phyloP scores from a whole-genome alignment of 495 filamentous ascomycete species.

The Penicillium paradoxum region DNA sequence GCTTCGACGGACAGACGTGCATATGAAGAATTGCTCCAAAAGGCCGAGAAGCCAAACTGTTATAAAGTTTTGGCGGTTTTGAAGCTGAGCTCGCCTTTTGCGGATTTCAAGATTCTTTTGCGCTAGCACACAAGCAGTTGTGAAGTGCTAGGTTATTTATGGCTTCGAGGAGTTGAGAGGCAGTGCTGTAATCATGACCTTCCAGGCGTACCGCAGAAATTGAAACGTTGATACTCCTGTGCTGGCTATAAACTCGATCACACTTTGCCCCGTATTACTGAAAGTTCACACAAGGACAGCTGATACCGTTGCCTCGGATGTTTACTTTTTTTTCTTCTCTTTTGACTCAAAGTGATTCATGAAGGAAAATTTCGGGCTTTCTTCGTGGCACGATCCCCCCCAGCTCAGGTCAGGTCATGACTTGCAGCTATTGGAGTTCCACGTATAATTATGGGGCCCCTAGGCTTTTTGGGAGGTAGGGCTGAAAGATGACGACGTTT shows the following conservation, averaged over 20 bases:
- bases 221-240: conserved; percentile 15
- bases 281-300: not conserved
- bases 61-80: conserved; percentile 1
- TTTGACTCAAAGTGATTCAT: not conserved
- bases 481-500: conserved; percentile 4
- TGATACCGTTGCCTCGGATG: not conserved
- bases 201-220: conserved; percentile 17
- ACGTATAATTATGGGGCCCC: not conserved
- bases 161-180: conserved; percentile 7
- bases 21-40: not conserved
- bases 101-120: not conserved
- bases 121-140: not conserved
- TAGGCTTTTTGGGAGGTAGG: not conserved
- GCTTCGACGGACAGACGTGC: not conserved
- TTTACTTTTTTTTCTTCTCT: not conserved
- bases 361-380: not conserved
- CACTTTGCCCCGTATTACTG: conserved; percentile 2
- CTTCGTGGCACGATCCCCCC: not conserved
- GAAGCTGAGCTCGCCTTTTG: not conserved
- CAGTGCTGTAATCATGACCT: conserved; percentile 17
- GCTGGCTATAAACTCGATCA: not conserved
- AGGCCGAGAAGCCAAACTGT: not conserved
- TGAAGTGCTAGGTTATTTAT: not conserved
- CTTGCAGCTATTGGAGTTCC: not conserved
- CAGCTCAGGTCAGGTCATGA: not conserved